phyloP scores from a whole-genome alignment of 306 rosid species.

The Sophora flavescens region DNA sequence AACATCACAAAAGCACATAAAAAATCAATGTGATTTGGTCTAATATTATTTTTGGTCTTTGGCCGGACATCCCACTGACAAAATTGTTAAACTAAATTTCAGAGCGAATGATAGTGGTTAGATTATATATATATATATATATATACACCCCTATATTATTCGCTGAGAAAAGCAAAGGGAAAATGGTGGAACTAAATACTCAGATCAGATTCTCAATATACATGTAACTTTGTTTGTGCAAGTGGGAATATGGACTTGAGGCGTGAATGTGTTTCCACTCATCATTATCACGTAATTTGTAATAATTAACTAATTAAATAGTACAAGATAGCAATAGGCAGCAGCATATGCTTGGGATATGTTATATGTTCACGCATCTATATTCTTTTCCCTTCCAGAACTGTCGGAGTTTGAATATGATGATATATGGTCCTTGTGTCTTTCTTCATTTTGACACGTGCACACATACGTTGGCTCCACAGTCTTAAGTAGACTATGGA shows the following conservation, averaged over 20 bases:
- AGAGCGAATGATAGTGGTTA: too few species aligned
- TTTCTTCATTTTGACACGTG: conserved; percentile 1
- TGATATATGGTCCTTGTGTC: background rate
- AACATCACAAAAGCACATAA: too few species aligned
- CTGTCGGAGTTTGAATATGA: conserved; percentile 9
- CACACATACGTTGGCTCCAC: background rate
- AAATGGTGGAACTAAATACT: background rate
- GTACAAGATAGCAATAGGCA: background rate
- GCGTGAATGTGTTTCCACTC: conserved; percentile 2
- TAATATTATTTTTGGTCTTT: too few species aligned
- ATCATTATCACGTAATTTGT: background rate
- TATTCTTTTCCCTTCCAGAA: conserved; percentile 12
- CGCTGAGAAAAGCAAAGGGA: background rate
- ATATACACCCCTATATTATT: too few species aligned
- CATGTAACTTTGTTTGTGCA: background rate
- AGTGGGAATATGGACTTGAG: background rate
- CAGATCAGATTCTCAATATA: background rate
- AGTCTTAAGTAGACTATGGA: background rate
- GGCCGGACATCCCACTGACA: too few species aligned
- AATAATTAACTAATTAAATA: background rate
- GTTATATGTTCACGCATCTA: background rate
- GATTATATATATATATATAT: too few species aligned
- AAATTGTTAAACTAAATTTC: too few species aligned
- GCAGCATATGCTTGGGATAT: conserved; percentile 14
- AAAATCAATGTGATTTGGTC: too few species aligned